Conservation (phyloP, 306 rosid species). For the Lathyrus sativus region DNA sequence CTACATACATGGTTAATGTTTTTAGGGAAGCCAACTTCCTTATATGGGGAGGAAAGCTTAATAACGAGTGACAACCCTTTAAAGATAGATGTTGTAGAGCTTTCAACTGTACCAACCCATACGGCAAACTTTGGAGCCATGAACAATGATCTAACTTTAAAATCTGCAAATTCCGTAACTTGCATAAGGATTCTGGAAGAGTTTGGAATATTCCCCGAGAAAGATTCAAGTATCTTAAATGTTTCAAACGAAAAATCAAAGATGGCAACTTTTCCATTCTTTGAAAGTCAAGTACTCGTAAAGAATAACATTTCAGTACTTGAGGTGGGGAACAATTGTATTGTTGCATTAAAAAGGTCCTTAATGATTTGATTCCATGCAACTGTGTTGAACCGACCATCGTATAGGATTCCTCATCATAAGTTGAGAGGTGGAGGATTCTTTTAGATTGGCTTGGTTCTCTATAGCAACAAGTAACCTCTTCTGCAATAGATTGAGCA, state of each 20-base stretch:
- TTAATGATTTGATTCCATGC: background rate
- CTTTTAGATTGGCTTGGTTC: background rate
- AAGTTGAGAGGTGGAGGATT: background rate
- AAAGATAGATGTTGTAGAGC: conserved; percentile 20
- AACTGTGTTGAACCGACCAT: background rate
- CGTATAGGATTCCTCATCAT: background rate
- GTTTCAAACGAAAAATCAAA: conserved; percentile 7
- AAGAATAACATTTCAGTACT: conserved; percentile 1
- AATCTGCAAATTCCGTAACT: conserved; percentile 9
- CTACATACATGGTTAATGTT: background rate
- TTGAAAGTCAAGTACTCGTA: background rate
- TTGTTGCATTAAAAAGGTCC: background rate
- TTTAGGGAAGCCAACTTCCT: conserved; percentile 20
- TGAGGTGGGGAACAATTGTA: fast-evolving
- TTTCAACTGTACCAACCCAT: background rate
- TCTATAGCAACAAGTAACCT: background rate
- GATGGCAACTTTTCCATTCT: background rate
- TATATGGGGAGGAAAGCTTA: background rate
- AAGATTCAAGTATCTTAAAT: conserved; percentile 34
- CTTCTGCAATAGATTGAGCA: background rate
- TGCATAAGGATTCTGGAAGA: conserved; percentile 15
- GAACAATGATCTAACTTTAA: background rate
- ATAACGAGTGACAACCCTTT: fast-evolving
- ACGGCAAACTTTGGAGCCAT: background rate
- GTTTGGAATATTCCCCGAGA: fast-evolving